Percentiles rank a stretch among this genome's conserved stretches.
These are phyloP conservation scores for Sarcodon aspratus DNA, from an alignment of 768 basidiomycete genomes.

Conservation along the genomic window DNA sequence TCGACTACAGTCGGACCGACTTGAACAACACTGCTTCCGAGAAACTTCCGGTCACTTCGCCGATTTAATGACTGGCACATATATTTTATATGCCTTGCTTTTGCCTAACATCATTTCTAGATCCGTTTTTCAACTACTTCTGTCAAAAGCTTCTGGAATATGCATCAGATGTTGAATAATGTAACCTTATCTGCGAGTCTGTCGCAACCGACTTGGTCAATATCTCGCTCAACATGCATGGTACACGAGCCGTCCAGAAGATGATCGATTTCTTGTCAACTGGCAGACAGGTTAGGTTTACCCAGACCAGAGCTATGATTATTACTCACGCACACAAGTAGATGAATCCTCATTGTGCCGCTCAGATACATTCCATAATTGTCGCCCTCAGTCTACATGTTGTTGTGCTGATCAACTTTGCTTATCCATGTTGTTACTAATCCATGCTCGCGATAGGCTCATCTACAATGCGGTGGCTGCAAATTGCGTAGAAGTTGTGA, in stretches of 20 bases:
- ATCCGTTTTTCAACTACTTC: too few species aligned
- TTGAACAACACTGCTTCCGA: too few species aligned
- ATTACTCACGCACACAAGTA: constrained; percentile 44
- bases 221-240: constrained; percentile 99
- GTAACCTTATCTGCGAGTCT: too few species aligned
- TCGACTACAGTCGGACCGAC: too few species aligned
- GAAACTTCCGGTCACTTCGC: constrained; percentile 98
- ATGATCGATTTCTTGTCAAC: too few species aligned
- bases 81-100: constrained; percentile 98
- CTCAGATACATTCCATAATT: constrained; percentile 92
- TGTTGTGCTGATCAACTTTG: constrained; percentile 98
- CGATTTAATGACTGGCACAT: constrained; percentile 98
- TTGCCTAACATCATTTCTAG: too few species aligned
- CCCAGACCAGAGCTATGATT: constrained; percentile 22
- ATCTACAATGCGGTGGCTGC: constrained; percentile 99
- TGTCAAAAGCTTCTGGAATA: too few species aligned
- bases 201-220: constrained; percentile 95
- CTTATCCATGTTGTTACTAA: background rate
- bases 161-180: too few species aligned
- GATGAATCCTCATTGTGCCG: constrained; percentile 77
- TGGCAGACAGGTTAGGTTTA: constrained; percentile 70
- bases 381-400: constrained; percentile 94
- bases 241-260: constrained; percentile 97
- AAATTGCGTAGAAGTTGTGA: constrained; percentile 98
- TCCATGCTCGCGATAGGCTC: constrained; percentile 55